Evolutionary conservation across 768 basidiomycete species (phyloP).

Genomic region (Pisolithus microcarpus): DNA sequence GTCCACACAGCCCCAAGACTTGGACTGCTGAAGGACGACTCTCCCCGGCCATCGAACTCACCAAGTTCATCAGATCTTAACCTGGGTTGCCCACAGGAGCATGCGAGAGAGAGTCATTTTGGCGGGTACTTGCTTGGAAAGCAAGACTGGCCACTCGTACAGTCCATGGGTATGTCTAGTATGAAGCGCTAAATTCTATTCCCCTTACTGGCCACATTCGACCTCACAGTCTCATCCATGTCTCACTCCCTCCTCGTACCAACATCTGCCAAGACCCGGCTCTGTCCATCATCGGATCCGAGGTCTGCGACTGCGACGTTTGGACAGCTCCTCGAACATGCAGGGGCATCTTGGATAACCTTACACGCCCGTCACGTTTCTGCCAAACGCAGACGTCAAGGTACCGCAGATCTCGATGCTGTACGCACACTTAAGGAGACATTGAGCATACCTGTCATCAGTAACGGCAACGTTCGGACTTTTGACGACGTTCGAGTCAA

Average conservation of each 20-base stretch:
- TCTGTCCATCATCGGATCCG: conserved; percentile 41
- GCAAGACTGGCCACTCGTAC: conserved; percentile 65
- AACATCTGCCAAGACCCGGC: conserved; percentile 55
- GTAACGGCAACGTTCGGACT: conserved; percentile 71
- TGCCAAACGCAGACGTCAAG: conserved; percentile 60
- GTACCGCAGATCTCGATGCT: conserved; percentile 58
- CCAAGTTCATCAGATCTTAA: conserved; percentile 53
- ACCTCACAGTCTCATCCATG: conserved; percentile 53
- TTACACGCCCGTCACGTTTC: conserved; percentile 72
- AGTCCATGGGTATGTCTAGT: conserved; percentile 45
- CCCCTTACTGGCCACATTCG: neutral
- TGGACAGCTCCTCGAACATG: conserved; percentile 50
- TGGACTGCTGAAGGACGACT: no score
- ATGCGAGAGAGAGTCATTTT: conserved; percentile 57
- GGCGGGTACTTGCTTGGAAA: conserved; percentile 72
- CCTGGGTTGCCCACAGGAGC: conserved; percentile 72
- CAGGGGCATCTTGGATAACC: conserved; percentile 64
- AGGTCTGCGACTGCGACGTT: conserved; percentile 47
- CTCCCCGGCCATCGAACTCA: conserved; percentile 7
- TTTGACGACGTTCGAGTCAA: conserved; percentile 54
- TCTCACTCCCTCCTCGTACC: conserved; percentile 56
- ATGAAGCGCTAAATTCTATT: neutral
- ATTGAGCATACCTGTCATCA: conserved; percentile 54
- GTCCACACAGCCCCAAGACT: conserved; percentile 6
- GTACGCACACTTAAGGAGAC: conserved; percentile 49